phyloP scores from a whole-genome alignment of 2,329 filamentous ascomycete species.

The Fonsecaea multimorphosa region DNA sequence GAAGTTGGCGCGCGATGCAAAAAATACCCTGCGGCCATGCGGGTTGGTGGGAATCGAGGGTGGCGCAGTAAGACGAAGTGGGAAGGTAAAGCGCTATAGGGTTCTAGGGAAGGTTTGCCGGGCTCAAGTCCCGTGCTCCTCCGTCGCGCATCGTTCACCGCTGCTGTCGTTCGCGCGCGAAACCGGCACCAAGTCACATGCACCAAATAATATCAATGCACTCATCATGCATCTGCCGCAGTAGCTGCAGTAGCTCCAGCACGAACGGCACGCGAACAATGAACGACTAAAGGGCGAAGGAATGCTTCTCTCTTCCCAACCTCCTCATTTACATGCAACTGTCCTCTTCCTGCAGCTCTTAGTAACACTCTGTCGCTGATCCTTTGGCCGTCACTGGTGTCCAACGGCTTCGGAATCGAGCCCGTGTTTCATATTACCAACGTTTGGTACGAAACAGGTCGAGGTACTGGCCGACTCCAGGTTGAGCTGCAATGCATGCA shows the following conservation, averaged over 20 bases:
- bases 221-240: conserved; percentile 16
- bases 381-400: conserved; percentile 20
- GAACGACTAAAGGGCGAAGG: too few species aligned
- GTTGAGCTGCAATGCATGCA: conserved; percentile 22
- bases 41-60: conserved; percentile 8
- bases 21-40: conserved; percentile 15
- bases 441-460: conserved; percentile 27
- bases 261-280: conserved; percentile 31
- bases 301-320: conserved; percentile 23
- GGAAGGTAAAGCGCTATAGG: not conserved
- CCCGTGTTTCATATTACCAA: conserved; percentile 34
- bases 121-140: not conserved
- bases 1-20: conserved; percentile 21
- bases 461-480: conserved; percentile 26
- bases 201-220: conserved; percentile 3
- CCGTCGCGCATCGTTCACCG: not conserved
- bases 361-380: conserved; percentile 3
- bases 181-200: conserved; percentile 24
- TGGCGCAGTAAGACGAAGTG: conserved; percentile 14
- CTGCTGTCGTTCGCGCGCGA: conserved; percentile 16
- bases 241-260: conserved; percentile 11
- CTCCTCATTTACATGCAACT: conserved; percentile 35
- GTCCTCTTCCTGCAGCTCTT: conserved; percentile 14
- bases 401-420: conserved; percentile 7
- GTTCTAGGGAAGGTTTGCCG: not conserved